Evolutionary conservation across 225 moss, liverwort and hornwort genomes (phyloP).

Genomic region (Ulota crispa): DNA sequence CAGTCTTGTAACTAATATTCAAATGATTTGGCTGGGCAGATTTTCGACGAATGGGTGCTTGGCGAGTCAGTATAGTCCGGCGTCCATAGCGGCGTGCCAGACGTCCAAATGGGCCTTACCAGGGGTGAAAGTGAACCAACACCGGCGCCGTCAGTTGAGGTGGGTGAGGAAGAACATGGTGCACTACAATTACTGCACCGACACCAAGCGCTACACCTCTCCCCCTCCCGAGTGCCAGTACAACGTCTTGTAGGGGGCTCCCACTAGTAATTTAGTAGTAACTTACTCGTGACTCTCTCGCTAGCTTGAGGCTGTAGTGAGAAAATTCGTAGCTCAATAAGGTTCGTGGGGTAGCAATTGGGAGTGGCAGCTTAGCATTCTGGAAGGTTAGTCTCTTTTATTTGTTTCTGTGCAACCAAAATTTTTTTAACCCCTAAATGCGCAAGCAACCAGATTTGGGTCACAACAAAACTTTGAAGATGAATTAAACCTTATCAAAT

Average conservation of each 20-base stretch:
- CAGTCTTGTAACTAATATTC: no score
- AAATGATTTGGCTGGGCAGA: neutral
- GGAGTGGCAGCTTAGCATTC: neutral
- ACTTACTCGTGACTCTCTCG: no score
- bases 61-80: neutral
- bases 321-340: slow-evolving; percentile 4
- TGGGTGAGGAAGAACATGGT: slow-evolving; percentile 50
- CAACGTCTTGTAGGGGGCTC: neutral
- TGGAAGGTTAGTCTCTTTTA: neutral
- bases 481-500: no score
- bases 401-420: neutral
- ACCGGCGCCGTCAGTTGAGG: neutral
- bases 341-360: slow-evolving; percentile 4
- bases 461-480: no score
- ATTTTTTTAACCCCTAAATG: no score
- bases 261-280: neutral
- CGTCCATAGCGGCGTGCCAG: slow-evolving; percentile 14
- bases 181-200: slow-evolving; percentile 69
- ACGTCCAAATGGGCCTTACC: fast-evolving
- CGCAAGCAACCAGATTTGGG: no score
- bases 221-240: slow-evolving; percentile 15
- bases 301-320: no score
- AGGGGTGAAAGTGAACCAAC: neutral
- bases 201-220: neutral
- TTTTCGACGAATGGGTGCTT: neutral